Evolutionary conservation across 108 stramenopile species (phyloP).

Genomic region (Epipyxis sp.): DNA sequence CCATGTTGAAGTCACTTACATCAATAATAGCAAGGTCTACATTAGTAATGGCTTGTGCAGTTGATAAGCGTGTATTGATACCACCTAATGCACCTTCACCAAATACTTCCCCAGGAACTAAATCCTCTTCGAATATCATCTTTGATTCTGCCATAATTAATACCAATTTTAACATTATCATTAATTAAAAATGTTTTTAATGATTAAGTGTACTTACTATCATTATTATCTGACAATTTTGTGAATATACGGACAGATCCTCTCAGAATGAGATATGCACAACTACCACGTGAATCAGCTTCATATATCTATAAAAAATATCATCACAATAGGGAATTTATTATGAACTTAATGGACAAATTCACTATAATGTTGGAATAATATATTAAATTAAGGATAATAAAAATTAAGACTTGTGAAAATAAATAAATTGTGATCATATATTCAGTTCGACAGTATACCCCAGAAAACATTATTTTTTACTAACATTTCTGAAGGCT

Average conservation of each 20-base stretch:
- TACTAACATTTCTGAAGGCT: neutral
- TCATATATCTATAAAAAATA: conserved; percentile 28
- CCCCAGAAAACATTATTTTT: too few species aligned
- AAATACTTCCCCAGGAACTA: conserved; percentile 28
- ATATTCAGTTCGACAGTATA: too few species aligned
- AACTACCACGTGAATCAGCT: conserved; percentile 20
- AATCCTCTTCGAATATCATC: conserved; percentile 18
- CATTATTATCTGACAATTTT: too few species aligned
- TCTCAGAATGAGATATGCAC: conserved; percentile 16
- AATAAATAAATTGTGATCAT: too few species aligned
- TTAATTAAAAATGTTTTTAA: too few species aligned
- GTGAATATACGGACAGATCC: conserved; percentile 28
- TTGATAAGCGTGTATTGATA: conserved; percentile 1
- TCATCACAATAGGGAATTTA: too few species aligned
- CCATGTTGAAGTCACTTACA: neutral
- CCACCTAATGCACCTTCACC: conserved; percentile 18
- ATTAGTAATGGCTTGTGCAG: neutral
- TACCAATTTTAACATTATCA: neutral
- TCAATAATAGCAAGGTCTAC: conserved; percentile 12
- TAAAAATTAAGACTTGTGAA: too few species aligned
- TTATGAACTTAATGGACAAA: too few species aligned
- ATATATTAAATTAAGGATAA: too few species aligned
- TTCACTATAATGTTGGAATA: too few species aligned
- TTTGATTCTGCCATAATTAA: neutral
- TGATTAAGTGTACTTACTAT: too few species aligned